Evolutionary conservation across 495 filamentous ascomycete genomes (phyloP).

Genomic region (Neurospora sp.): DNA sequence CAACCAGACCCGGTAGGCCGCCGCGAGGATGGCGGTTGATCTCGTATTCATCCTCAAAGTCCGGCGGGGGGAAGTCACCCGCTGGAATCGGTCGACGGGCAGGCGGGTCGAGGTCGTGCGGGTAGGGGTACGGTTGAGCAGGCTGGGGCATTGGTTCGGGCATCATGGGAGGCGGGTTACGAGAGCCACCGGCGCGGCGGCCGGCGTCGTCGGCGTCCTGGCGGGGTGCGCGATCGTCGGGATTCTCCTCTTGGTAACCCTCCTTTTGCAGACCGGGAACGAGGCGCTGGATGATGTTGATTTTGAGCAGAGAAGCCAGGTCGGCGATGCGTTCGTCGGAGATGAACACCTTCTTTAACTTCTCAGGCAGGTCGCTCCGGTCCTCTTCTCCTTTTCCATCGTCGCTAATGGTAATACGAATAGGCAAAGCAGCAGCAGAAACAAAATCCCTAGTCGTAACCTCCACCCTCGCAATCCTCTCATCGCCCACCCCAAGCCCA

Average conservation of each 20-base stretch:
- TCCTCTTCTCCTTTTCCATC: conserved; percentile 29
- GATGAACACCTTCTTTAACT: conserved; percentile 63
- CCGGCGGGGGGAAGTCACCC: conserved; percentile 77
- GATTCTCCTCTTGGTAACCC: conserved; percentile 48
- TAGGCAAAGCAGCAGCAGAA: conserved; percentile 36
- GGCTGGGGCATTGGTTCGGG: conserved; percentile 46
- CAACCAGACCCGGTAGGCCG: conserved; percentile 20
- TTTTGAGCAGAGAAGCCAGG: conserved; percentile 56
- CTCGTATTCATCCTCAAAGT: conserved; percentile 90
- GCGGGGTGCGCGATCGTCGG: conserved; percentile 21
- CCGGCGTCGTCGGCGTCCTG: conserved; percentile 21
- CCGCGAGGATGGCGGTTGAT: conserved; percentile 58
- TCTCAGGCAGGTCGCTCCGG: conserved; percentile 25
- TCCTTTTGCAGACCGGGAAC: conserved; percentile 64
- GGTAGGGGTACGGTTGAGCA: conserved; percentile 55
- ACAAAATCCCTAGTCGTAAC: conserved; percentile 67
- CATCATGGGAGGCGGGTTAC: conserved; percentile 30
- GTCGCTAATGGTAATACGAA: conserved; percentile 31
- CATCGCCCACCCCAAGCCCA: conserved; percentile 67
- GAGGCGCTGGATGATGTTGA: conserved; percentile 71
- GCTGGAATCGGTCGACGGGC: conserved; percentile 58
- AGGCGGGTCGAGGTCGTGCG: conserved; percentile 53
- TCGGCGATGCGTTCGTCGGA: conserved; percentile 55
- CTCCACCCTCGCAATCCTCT: conserved; percentile 71
- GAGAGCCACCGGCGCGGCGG: conserved; percentile 16